A percentile compares a stretch with the other conserved stretches of the same genome.
phyloP scores from a whole-genome alignment of 768 basidiomycete genomes.

The Cystobasidium ongulense region DNA sequence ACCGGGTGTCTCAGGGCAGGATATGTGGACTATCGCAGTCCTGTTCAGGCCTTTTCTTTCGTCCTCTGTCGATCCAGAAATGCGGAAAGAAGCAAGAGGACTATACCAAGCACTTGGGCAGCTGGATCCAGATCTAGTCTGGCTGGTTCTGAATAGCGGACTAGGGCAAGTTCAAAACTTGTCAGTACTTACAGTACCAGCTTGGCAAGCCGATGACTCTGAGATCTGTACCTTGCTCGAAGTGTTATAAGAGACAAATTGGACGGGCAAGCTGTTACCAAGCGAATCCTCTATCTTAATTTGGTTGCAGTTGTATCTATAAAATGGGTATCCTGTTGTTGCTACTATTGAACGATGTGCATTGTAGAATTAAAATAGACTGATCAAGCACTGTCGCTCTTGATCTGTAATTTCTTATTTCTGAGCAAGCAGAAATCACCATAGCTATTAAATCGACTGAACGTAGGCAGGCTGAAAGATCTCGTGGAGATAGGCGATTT shows the following conservation, averaged over 20 bases:
- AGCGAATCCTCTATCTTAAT: too few relatives aligned
- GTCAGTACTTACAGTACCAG: not conserved
- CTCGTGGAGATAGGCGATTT: conserved; percentile 66
- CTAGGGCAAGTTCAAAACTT: not conserved
- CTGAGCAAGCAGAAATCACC: conserved; percentile 86
- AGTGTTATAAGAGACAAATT: too few relatives aligned
- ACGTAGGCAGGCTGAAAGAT: conserved; percentile 69
- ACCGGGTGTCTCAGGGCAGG: conserved; percentile 56
- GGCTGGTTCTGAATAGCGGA: conserved; percentile 56
- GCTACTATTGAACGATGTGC: not conserved
- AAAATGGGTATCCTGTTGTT: not conserved
- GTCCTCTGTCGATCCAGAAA: conserved; percentile 58
- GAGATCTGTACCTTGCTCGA: not conserved
- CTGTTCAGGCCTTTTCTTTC: conserved; percentile 70
- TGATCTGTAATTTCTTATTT: conserved; percentile 41
- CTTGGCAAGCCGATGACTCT: not conserved
- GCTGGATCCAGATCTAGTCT: conserved; percentile 71
- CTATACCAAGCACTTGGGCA: conserved; percentile 58
- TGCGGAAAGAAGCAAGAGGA: conserved; percentile 59
- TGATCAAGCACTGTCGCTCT: not conserved
- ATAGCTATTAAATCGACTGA: conserved; percentile 64
- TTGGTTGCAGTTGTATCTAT: not conserved
- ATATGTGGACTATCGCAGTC: conserved; percentile 73
- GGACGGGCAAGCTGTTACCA: too few relatives aligned
- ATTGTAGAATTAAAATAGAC: too few relatives aligned